Evolutionary conservation across 2,329 filamentous ascomycete genomes (phyloP).

Genomic region (Diaporthe caulivora): DNA sequence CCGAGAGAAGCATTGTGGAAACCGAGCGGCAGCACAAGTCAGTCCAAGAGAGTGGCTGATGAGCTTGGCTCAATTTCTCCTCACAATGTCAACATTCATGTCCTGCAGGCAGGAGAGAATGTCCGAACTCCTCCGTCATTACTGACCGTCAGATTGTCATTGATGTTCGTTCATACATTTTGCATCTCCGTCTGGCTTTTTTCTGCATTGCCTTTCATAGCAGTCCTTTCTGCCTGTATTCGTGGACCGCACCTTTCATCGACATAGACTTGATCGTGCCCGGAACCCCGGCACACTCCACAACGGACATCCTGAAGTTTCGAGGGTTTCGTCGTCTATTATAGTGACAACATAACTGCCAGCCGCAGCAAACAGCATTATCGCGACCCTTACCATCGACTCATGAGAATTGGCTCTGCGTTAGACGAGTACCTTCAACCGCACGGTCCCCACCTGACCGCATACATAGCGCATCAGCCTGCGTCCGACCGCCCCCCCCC

Average conservation of each 20-base stretch:
- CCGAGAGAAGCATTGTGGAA: slow-evolving; percentile 9
- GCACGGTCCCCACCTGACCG: not conserved
- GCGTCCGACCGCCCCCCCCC: not conserved
- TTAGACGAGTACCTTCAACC: not conserved
- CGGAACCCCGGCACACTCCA: not conserved
- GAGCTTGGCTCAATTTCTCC: slow-evolving; percentile 26
- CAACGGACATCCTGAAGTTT: not conserved
- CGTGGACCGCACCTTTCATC: slow-evolving; percentile 5
- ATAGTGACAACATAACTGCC: not conserved
- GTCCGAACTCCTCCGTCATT: not conserved
- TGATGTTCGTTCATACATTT: not conserved
- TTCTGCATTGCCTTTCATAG: not conserved
- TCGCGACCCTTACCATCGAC: not conserved
- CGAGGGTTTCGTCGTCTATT: not conserved
- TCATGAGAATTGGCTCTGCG: not conserved
- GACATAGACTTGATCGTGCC: not conserved
- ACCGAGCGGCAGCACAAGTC: slow-evolving; percentile 5
- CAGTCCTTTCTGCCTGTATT: slow-evolving; percentile 9
- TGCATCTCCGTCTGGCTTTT: not conserved
- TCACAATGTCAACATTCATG: slow-evolving; percentile 24
- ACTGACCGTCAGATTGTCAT: not conserved
- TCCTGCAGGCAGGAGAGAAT: slow-evolving; percentile 28
- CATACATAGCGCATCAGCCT: not conserved
- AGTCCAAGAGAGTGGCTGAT: slow-evolving; percentile 23
- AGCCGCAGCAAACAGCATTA: not conserved